A percentile compares a stretch with the other conserved stretches of the same genome.
Evolutionary conservation across 179 eudicot species (phyloP).

Genomic region (Silene coronaria): DNA sequence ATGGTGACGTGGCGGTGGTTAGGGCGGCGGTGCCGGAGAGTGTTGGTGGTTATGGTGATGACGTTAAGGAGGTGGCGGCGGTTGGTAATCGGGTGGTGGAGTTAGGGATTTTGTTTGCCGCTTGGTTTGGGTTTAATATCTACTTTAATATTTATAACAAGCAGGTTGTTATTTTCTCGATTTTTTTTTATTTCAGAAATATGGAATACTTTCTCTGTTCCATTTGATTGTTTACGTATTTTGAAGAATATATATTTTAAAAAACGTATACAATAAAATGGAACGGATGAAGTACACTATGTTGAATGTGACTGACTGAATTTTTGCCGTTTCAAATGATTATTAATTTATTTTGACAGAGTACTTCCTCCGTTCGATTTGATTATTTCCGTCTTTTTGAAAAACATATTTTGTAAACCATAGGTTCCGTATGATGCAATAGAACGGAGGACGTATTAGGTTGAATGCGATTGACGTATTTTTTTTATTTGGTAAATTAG

Average conservation of each 20-base stretch:
- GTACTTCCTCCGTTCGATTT: too few species aligned
- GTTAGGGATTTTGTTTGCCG: conserved; percentile 62
- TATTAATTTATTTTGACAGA: too few species aligned
- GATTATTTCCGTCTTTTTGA: too few species aligned
- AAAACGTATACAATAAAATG: too few species aligned
- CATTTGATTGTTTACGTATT: too few species aligned
- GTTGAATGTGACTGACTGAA: background rate
- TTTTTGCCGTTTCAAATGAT: background rate
- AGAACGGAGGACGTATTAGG: background rate
- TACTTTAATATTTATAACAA: conserved; percentile 92
- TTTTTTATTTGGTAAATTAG: background rate
- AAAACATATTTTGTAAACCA: too few species aligned
- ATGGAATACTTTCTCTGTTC: too few species aligned
- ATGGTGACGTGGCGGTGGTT: conserved; percentile 10
- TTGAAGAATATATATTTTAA: too few species aligned
- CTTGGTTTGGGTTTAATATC: conserved; percentile 81
- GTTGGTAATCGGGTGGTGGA: conserved; percentile 37
- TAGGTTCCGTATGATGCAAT: too few species aligned
- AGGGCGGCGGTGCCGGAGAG: conserved; percentile 12
- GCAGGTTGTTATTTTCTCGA: conserved; percentile 43
- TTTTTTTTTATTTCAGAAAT: too few species aligned
- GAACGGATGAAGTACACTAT: too few species aligned
- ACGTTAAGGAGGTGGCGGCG: conserved; percentile 30
- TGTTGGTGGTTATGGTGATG: conserved; percentile 45
- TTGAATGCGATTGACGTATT: background rate